These are phyloP conservation scores for Schwanniomyces sp. DNA, from an alignment of 805 yeast genomes.

Conservation along the genomic window DNA sequence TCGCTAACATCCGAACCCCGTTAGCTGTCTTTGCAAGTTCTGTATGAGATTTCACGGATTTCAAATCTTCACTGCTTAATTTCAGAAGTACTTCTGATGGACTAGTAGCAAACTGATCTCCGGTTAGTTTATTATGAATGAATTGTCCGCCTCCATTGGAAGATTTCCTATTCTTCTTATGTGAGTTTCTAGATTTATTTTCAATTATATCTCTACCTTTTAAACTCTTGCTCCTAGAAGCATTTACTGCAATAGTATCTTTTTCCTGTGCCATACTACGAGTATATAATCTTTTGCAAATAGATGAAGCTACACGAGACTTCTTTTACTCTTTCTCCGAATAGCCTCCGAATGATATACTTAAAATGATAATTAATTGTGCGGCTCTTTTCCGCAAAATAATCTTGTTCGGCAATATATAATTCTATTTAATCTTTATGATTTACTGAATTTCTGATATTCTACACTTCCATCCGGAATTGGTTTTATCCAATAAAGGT, in stretches of 20 bases:
- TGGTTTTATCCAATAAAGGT: constrained; percentile 70
- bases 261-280: background rate
- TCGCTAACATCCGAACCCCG: constrained; percentile 75
- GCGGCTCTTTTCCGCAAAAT: constrained; percentile 1
- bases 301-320: too few species aligned
- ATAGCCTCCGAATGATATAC: background rate
- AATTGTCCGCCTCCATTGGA: constrained; percentile 14
- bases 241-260: background rate
- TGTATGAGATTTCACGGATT: constrained; percentile 65
- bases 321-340: too few species aligned
- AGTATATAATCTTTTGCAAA: background rate
- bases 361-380: background rate
- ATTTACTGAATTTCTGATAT: constrained; percentile 20
- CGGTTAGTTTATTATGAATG: constrained; percentile 30
- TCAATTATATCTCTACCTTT: background rate
- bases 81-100: constrained; percentile 25
- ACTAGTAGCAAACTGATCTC: constrained; percentile 17
- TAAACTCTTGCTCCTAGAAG: background rate
- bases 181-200: background rate
- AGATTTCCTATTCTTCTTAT: background rate
- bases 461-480: constrained; percentile 70
- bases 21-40: constrained; percentile 79
- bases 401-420: background rate
- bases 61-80: constrained; percentile 42
- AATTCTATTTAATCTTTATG: background rate